Conservation (phyloP, 1,284 basidiomycete genomes). For the Sutorius eximius region DNA sequence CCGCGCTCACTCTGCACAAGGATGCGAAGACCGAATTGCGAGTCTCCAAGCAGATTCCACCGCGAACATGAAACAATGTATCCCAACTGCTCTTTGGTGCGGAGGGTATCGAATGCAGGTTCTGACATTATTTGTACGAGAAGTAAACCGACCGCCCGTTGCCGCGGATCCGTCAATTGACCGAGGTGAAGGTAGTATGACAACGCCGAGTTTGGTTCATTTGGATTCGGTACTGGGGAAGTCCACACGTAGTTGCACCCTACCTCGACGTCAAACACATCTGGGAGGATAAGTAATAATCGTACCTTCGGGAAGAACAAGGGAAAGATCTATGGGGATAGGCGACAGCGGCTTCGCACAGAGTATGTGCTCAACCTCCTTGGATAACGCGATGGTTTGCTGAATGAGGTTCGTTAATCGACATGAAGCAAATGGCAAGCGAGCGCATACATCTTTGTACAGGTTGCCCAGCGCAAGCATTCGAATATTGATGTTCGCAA, state of each 20-base stretch:
- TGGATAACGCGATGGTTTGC: constrained; percentile 77
- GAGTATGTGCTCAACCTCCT: constrained; percentile 73
- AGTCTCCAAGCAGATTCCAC: constrained; percentile 58
- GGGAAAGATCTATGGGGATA: constrained; percentile 42
- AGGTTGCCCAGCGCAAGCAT: constrained; percentile 88
- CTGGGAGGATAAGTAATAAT: neutral
- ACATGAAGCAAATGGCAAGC: constrained; percentile 3
- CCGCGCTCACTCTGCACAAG: constrained; percentile 89
- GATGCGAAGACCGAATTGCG: constrained; percentile 80
- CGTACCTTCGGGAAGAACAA: constrained; percentile 70
- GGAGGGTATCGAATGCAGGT: constrained; percentile 89
- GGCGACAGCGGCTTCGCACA: constrained; percentile 55
- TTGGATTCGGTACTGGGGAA: constrained; percentile 75
- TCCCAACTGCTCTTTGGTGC: constrained; percentile 97
- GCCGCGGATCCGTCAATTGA: constrained; percentile 51
- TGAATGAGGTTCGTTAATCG: constrained; percentile 34
- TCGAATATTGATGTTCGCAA: constrained; percentile 72
- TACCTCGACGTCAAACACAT: constrained; percentile 33
- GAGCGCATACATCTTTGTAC: constrained; percentile 62
- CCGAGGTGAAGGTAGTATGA: constrained; percentile 82
- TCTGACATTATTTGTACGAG: constrained; percentile 81
- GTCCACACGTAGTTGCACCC: constrained; percentile 74
- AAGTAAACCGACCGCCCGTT: constrained; percentile 60
- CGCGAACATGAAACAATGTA: constrained; percentile 77
- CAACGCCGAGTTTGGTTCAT: constrained; percentile 85